Evolutionary conservation across 23 red algal species (phyloP), one percentile per base, ranked within the genome.

Genomic region (Gracilariopsis chorda): DNA sequence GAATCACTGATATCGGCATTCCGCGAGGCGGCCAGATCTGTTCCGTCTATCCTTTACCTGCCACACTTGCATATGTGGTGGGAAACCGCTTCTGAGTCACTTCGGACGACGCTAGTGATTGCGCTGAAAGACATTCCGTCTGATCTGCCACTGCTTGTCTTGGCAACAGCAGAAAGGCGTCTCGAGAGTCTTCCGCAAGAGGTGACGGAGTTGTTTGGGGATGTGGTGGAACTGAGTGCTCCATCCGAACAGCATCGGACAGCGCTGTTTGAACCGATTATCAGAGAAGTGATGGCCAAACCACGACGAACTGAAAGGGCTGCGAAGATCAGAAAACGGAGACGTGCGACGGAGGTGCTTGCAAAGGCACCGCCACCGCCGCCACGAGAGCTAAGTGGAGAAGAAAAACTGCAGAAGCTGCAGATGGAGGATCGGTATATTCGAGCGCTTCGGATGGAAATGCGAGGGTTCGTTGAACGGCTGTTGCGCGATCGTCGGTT

Each of bases 1-100:
- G 95, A 98, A 60, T 70, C 95, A 40, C 91, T 98, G 1, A 80
- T 90, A 39, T 57, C 78, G 41, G 78, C 78, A 29, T 72, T 98
- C 32, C 95, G 95, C 7, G 95, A 98, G 58, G 95, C 95, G 39
- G 41, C 46, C 42, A 86, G 91, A 14, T 71, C 74, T 19, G 85
- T 92, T 7, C 86, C 95, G 2, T 93, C 95, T 1, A 88, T 98
- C 12, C 45, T 98, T 16, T 98, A 91, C 51, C 30, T 98, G 20
- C 95, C 95, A 8, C 90, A 98, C 47, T 51, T 94, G 33, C 84
- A 91, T 25, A 35, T 94, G 2, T 98, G 90, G 90, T 90, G 85
- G 86, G 91, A 89, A 71, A 65, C 73, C 32, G 86, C 90, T 4
- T 72, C 61, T 4, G 77, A 72, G 45, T 58, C 65, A 34, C 77